Evolutionary conservation across 2,329 filamentous ascomycete genomes (phyloP), one percentile per base, ranked within the genome.

Genomic region (Pseudonectria foliicola): DNA sequence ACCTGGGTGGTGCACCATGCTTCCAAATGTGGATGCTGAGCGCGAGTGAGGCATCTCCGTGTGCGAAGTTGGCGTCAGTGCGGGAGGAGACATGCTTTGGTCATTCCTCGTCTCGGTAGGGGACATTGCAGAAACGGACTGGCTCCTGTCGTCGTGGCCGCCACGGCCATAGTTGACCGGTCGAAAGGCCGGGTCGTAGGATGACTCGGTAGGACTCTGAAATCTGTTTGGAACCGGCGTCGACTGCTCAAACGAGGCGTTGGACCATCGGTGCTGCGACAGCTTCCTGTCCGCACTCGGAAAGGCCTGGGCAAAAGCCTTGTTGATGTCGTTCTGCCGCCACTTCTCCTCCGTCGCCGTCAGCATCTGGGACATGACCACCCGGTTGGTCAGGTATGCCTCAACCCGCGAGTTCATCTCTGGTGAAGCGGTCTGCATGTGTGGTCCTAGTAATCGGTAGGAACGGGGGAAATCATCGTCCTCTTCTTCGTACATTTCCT

Each of bases 401-500:
- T 75, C 74, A 4, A 84, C 61, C 27, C 75, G 67, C 18, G 71
- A 67, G 52, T 82, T 82, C 55, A 83, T 73, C 40, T 77, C 72
- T 16, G 68, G 58, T 2, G 75, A 77, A 12, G 65, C 66, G 2
- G 74, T 80, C 45, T 77, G 71, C 39, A 84, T 63, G 48, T 80
- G 73, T 3, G 75, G 69, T 11, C 75, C 76, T 23, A 86, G 63
- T 11, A 77, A 66, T 38, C 77, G 71, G 53, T 80, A 84, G 35
- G 78, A 76, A 40, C 77, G 71, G 1, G 82, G 79, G 15, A 85
- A 56, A 37, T 89, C 84, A 48, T 94, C 85, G 34, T 94, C 88
- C 53, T 94, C 85, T 59, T 95, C 89, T 53, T 95, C 88, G 55
- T 95, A 95, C 86, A 95, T 94, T 57, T 93, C 87, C 57, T 95